Evolutionary conservation across 345 rosid species (phyloP), one percentile per base, ranked within the genome.

Genomic region (Linum tenue): DNA sequence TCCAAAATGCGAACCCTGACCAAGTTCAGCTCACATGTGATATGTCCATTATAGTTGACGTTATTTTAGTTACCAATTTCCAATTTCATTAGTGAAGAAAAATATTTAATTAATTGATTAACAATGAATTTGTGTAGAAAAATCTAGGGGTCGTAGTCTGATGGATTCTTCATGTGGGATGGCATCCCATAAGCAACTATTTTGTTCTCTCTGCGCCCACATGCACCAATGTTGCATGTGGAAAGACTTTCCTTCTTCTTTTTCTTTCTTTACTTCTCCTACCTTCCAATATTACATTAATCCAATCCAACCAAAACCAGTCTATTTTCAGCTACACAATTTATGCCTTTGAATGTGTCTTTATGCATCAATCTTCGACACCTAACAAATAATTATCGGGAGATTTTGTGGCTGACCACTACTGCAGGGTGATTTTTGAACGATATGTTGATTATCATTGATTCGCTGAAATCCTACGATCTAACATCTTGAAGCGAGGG

Each of bases 91-190:
- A 41, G 9, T 41, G 44, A 41, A 37, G 61, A 36, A 55, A 37
- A 31, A 44, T 62, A 39, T 12, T 31, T 39, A 1, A 12, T 55
- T 42, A 59, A 51, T 70, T 43, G 43, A 37, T 64, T 68, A 31
- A 63, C 65, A 60, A 70, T 72, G 56, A 22, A 22, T 75, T 70
- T 58, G 59, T 69, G 71, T 77, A 71, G 69, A 63, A 83, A n/a
- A 79, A 77, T 83, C 81, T 66, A 59, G 63, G 57, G 84, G 53
- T 71, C 88, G 55, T 56, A 66, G 74, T 82, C 84, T 55, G 61
- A 56, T 61, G 75, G 87, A 83, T 83, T 83, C 78, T 79, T 83
- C 95, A 81, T 82, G 90, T 83, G 96, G 72, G 31, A 22, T 22
- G 31, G 41, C 53, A 59, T 65, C 57, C 37, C 31, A 6, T 38